Base-by-base conservation (phyloP, 2,329 filamentous ascomycete genomes). In the Pseudofabraea citricarpa region DNA sequence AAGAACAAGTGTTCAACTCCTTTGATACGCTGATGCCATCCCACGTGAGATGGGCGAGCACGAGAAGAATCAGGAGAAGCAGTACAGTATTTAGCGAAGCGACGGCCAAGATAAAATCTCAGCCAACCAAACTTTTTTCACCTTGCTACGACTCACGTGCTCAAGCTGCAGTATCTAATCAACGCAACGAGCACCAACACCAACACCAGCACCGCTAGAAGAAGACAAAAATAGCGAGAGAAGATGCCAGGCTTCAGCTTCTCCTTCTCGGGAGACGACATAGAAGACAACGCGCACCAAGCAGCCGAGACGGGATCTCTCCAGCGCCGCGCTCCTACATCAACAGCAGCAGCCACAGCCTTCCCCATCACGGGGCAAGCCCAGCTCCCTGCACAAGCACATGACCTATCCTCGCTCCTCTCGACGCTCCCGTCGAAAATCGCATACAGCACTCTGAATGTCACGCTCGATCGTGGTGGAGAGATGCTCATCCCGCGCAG, bases 401-500 rank as follows among this genome's bases (percentile, higher is more conserved):
- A 83, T 60, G 62, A 67, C 43, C 55, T 83, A 23, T 56, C 63
- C 15, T 56, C 65, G 3, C 70, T 84, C 60, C 64, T 84, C n/a
- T 63, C 69, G 3, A 64, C 64, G 44, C 71, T 91, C 36, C 87
- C 87, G 1, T 86, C 83, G 43, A 87, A 87, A 62, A 75, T 93
- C 43, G 81, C 84, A 15, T 91, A 84, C 64, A 72, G 75, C 54
- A 73, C 72, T 10, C 64, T 90, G 15, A 64, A 69, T 6, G 73
- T 89, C 40, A 69, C 72, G 16, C 73, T 84, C 5, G 81, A 83
- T 33, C 71, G 77, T 48, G 74, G 73, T 8, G 65, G 68, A 36
- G 65, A 57, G 3, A 59, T 84, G 8, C 64, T 63, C 27, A 69
- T 93, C 6, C 86, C 86, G 0, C 79, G 87, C 29, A 77, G 87